Evolutionary conservation across 495 filamentous ascomycete genomes (phyloP).

Genomic region (Cercophora newfieldiana): DNA sequence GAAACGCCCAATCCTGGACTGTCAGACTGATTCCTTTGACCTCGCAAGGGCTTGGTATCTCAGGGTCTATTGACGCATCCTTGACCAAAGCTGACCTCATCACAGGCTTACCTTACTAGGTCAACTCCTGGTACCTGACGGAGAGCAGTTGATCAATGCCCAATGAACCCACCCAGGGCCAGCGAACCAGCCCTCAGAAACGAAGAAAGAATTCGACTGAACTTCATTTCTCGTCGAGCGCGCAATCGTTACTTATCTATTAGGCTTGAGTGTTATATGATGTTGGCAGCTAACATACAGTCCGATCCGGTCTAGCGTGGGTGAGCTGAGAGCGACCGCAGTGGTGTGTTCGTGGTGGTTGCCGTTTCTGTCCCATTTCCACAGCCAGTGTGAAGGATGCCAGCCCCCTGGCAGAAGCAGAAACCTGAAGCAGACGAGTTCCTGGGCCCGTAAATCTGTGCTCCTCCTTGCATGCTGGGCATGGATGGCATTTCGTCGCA

Average conservation of each 20-base stretch:
- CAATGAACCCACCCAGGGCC: not conserved
- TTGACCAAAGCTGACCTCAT: not conserved
- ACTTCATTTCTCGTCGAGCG: not conserved
- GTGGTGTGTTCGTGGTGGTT: constrained; percentile 23
- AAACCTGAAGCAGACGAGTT: not conserved
- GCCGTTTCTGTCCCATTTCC: constrained; percentile 15
- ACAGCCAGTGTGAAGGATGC: not conserved
- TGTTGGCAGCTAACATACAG: not conserved
- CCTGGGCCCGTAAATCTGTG: not conserved
- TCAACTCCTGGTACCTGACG: not conserved
- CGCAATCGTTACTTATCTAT: not conserved
- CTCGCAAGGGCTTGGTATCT: not conserved
- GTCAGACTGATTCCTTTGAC: not conserved
- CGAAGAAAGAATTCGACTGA: not conserved
- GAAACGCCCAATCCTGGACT: no score
- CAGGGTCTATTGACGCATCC: not conserved
- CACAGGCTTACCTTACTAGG: not conserved
- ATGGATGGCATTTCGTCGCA: not conserved
- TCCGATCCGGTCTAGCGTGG: not conserved
- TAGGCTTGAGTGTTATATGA: not conserved
- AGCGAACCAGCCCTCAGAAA: not conserved
- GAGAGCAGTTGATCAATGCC: not conserved
- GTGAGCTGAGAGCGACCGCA: not conserved
- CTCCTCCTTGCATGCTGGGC: not conserved
- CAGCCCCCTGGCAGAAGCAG: not conserved